phyloP scores from a whole-genome alignment of 176 grass and related monocot species.

The Carex myosuroides region DNA sequence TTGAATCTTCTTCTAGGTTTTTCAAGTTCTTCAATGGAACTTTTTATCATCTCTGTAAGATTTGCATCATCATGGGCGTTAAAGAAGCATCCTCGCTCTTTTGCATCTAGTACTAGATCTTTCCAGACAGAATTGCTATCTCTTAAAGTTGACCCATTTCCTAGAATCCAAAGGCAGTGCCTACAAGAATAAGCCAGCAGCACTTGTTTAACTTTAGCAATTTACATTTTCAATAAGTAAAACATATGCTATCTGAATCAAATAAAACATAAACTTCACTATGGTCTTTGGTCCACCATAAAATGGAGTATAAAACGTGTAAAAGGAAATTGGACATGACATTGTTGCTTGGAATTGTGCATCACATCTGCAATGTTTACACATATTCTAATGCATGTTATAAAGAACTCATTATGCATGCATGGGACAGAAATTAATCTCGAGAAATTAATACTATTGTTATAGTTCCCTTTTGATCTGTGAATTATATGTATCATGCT shows the following conservation, averaged over 20 bases:
- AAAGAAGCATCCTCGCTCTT: slow-evolving; percentile 34
- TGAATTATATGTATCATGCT: not conserved
- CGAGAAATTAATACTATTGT: not conserved
- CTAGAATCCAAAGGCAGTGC: slow-evolving; percentile 56
- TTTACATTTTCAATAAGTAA: not conserved
- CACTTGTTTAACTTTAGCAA: not conserved
- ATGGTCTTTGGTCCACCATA: not conserved
- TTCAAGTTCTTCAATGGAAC: slow-evolving; percentile 29
- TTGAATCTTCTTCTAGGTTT: not conserved
- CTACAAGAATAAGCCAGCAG: slow-evolving; percentile 14
- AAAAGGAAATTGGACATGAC: not conserved
- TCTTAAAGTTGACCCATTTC: slow-evolving; percentile 34
- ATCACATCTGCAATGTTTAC: not conserved
- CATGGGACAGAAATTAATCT: not conserved
- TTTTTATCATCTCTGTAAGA: slow-evolving; percentile 22
- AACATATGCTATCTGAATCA: not conserved
- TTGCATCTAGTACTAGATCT: slow-evolving; percentile 37
- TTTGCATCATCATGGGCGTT: slow-evolving; percentile 27
- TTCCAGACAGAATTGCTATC: slow-evolving; percentile 43
- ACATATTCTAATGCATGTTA: not conserved
- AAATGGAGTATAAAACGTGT: not conserved
- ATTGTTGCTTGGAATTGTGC: not conserved
- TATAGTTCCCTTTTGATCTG: not conserved
- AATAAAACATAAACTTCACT: not conserved
- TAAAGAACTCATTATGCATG: not conserved